Percentiles rank a stretch among this genome's conserved stretches.
These are phyloP conservation scores for Venturia oleaginea DNA, from an alignment of 2,329 filamentous ascomycete species.

Conservation along the genomic window DNA sequence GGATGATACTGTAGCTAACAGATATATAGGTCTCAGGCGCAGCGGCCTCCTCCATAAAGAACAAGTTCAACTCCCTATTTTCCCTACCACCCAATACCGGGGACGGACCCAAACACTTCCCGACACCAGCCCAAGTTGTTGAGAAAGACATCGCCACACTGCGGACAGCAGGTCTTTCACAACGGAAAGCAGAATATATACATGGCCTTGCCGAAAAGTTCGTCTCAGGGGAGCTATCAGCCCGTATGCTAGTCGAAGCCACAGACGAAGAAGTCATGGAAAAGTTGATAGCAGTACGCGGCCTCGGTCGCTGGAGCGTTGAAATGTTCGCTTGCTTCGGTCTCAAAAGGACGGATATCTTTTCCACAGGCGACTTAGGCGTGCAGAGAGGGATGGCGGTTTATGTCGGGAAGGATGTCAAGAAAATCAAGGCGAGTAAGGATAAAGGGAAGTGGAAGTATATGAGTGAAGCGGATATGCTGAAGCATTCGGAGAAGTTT, in stretches of 20 bases:
- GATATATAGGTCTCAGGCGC: slow-evolving; percentile 62
- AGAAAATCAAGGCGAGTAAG: slow-evolving; percentile 63
- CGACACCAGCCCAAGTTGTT: slow-evolving; percentile 65
- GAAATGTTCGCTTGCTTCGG: slow-evolving; percentile 98
- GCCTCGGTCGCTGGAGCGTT: slow-evolving; percentile 81
- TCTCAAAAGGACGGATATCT: slow-evolving; percentile 91
- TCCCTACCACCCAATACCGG: slow-evolving; percentile 21
- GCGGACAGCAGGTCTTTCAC: slow-evolving; percentile 78
- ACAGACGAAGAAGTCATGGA: slow-evolving; percentile 79
- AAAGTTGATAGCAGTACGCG: slow-evolving; percentile 74
- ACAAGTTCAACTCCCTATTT: slow-evolving; percentile 73
- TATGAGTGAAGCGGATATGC: slow-evolving; percentile 90
- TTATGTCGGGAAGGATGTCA: slow-evolving; percentile 72
- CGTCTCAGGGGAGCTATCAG: slow-evolving; percentile 60
- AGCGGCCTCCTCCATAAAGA: slow-evolving; percentile 81
- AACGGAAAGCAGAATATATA: slow-evolving; percentile 94
- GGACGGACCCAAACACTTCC: slow-evolving; percentile 46
- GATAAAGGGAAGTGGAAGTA: slow-evolving; percentile 94
- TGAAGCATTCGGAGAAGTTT: slow-evolving; percentile 69
- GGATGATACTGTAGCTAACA: slow-evolving; percentile 17
- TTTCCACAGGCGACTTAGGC: slow-evolving; percentile 83
- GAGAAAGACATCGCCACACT: slow-evolving; percentile 55
- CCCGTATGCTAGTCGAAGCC: slow-evolving; percentile 65
- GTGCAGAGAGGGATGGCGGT: slow-evolving; percentile 89
- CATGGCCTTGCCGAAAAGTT: slow-evolving; percentile 80